Base-by-base conservation (phyloP, 768 basidiomycete species). In the Rhizopogon vinicolor region DNA sequence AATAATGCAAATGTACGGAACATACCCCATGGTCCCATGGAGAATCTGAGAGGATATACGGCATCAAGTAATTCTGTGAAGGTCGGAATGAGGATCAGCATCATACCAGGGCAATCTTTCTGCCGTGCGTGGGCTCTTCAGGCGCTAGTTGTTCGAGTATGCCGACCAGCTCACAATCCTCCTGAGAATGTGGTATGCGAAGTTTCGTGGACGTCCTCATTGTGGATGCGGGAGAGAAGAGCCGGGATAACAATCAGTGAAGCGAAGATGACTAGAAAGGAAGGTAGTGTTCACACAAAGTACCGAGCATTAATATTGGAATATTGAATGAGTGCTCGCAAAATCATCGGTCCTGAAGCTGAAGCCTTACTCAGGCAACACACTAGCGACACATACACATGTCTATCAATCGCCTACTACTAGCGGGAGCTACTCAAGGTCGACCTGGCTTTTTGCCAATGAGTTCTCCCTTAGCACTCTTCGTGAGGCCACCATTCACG, bases 21-120 rank as follows among this genome's bases (percentile, higher is more conserved):
- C 79, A 69, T 67, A 88, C 90, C 90, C 90, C 78, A 89, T 77
- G 22, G 83, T 78, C 46, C 90, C 90, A 67, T 93, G 90, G 7
- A 91, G 71, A 60, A 92, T 86, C 90, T 92, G 64, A 42, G 51
- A 57, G 40, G 54, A 60, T 65, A 58, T 57, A 62, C 16, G n/a
- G 42, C 9, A 43, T 35, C 41, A 53, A 54, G 25, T n/a, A 57
- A 22, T 50, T 48, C 52, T 33, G 61, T 55, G 35, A 39, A 53
- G 16, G 41, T 51, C 19, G 62, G 52, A 44, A 33, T 16, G 39
- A 28, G 35, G 31, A 52, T 52, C 19, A 28, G 41, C 29, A 9
- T 76, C 84, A 45, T 55, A 89, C 88, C 72, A 90, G 65, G 31
- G 86, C 85, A 59, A 90, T 74, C 65, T 77, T 84, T 44, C 80